Evolutionary conservation across 371 early-diverging fungal species (phyloP).

Genomic region (Polyrhizophydium stewartii): DNA sequence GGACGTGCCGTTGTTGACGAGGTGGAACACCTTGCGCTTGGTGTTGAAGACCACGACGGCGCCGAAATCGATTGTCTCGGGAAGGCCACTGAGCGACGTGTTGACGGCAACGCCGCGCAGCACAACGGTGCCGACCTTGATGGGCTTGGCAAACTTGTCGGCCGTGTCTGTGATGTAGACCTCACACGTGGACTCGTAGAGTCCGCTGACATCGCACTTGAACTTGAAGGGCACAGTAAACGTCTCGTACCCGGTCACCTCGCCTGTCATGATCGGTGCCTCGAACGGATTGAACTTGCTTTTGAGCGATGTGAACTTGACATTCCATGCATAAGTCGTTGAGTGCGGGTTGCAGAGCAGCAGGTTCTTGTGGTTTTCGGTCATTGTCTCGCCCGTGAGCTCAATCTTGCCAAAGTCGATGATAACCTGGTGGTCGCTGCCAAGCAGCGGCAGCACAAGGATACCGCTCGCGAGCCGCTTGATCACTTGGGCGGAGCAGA

Average conservation of each 20-base stretch:
- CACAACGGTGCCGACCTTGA: slow-evolving; percentile 31
- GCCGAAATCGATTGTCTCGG: slow-evolving; percentile 46
- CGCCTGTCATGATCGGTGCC: slow-evolving; percentile 35
- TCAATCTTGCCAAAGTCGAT: slow-evolving; percentile 52
- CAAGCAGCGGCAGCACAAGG: slow-evolving; percentile 31
- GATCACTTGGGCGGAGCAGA: slow-evolving; percentile 32
- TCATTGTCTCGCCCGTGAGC: slow-evolving; percentile 22
- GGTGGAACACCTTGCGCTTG: slow-evolving; percentile 23
- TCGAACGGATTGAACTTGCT: slow-evolving; percentile 41
- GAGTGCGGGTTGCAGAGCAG: slow-evolving; percentile 38
- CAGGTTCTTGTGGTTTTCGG: slow-evolving; percentile 34
- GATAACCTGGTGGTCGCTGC: slow-evolving; percentile 29
- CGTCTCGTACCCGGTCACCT: slow-evolving; percentile 38
- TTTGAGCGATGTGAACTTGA: slow-evolving; percentile 37
- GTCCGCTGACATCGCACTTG: slow-evolving; percentile 36
- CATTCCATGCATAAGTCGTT: slow-evolving; percentile 38
- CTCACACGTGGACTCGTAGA: slow-evolving; percentile 42
- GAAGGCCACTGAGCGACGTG: slow-evolving; percentile 41
- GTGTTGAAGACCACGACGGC: slow-evolving; percentile 37
- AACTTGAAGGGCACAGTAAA: slow-evolving; percentile 43
- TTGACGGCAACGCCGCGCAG: slow-evolving; percentile 40
- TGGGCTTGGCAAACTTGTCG: slow-evolving; percentile 36
- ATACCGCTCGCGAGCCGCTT: slow-evolving; percentile 31
- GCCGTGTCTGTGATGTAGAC: slow-evolving; percentile 36
- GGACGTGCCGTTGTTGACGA: slow-evolving; percentile 39